Base-by-base conservation (phyloP, 208 protist genomes). In the Leishmania arabica region DNA sequence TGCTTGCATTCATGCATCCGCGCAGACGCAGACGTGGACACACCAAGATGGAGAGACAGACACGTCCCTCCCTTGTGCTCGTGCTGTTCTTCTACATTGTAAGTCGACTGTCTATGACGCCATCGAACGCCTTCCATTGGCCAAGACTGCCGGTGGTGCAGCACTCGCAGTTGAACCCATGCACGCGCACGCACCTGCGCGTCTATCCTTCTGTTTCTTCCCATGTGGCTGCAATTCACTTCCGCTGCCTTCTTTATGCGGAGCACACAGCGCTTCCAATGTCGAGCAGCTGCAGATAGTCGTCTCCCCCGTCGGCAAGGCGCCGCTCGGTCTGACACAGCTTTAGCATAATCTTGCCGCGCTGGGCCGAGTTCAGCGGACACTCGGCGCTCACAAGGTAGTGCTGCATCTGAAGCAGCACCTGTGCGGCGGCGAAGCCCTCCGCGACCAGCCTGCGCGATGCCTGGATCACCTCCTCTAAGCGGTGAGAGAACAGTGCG, bases 241-340 rank as follows among this genome's bases (percentile, higher is more conserved):
- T 78, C 24, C 27, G 34, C 27, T 47, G 51, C 7, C 13, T 1
- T 53, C 34, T 76, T 53, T 83, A 91, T 3, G 81, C 66, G 17
- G 78, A 71, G 75, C 87, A 89, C 24, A 92, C 79, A 6, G 81
- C 83, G 69, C 84, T 84, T 21, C 95, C 95, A 47, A 98, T 82
- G 78, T 97, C 94, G 21, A 98, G 81, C 40, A 98, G 88, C 82
- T 98, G 95, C 37, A 98, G 78, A 79, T 92, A 93, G 56, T 98
- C 95, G 74, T 97, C 91, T 21, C 91, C 91, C 60, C 95, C 92
- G 64, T 97, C 95, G 17, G 88, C 83, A 24, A 98, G 71, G 3
- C 93, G 88, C 72, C 89, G 89, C 80, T 98, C 95, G 24, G 92
- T 89, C 65, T 97, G 78, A 76, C 93, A 96, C 77, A 97, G 69